phyloP scores from a whole-genome alignment of 2,329 filamentous ascomycete genomes.

The Aspergillus flavus region DNA sequence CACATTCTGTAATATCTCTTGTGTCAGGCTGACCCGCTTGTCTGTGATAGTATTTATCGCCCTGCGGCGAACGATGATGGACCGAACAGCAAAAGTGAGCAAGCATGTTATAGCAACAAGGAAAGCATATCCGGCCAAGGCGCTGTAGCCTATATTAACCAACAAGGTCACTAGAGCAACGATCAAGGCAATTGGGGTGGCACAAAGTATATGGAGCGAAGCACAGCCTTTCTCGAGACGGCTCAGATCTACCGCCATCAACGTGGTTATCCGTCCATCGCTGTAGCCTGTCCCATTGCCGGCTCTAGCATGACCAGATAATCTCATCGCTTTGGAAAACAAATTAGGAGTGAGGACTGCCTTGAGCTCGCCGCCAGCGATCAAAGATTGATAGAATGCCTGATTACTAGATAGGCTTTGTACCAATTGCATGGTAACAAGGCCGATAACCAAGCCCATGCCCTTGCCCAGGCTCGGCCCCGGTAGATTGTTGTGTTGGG shows the following conservation, averaged over 20 bases:
- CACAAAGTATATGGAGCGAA: too few relatives aligned
- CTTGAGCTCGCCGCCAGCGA: constrained; percentile 81
- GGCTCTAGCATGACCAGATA: constrained; percentile 85
- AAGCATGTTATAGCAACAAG: constrained; percentile 77
- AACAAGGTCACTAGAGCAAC: constrained; percentile 38
- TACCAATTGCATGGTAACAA: constrained; percentile 80
- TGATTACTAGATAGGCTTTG: constrained; percentile 84
- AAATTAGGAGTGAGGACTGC: constrained; percentile 82
- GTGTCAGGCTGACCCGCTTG: constrained; percentile 83
- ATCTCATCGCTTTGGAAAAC: constrained; percentile 88
- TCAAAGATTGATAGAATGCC: constrained; percentile 90
- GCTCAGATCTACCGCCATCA: constrained; percentile 61
- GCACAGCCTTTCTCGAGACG: too few relatives aligned
- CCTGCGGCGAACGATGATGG: constrained; percentile 72
- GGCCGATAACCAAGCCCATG: constrained; percentile 79
- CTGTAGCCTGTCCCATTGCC: constrained; percentile 56
- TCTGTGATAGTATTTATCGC: constrained; percentile 92
- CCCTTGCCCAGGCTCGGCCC: constrained; percentile 73
- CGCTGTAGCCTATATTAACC: constrained; percentile 87
- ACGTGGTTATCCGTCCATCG: constrained; percentile 39
- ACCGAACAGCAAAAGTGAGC: constrained; percentile 75
- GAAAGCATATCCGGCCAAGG: constrained; percentile 82
- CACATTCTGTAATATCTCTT: constrained; percentile 86
- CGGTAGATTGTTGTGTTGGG: constrained; percentile 54
- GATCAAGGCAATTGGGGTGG: too few relatives aligned